These are phyloP conservation scores for Albugo laibachii DNA, from an alignment of 352 stramenopile genomes.

Conservation along the genomic window DNA sequence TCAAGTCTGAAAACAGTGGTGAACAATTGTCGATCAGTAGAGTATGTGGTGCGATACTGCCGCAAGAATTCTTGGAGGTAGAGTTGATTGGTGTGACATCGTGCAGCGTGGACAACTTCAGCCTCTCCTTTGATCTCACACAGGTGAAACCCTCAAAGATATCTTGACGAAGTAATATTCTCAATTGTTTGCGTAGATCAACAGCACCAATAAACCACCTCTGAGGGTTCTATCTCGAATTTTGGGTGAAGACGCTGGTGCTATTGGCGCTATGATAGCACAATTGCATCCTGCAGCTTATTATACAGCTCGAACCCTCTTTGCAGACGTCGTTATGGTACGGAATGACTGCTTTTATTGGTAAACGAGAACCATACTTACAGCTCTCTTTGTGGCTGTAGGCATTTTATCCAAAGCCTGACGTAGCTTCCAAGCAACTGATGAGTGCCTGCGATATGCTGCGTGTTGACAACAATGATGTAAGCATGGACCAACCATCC, in stretches of 20 bases:
- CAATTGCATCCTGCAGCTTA: slow-evolving; percentile 55
- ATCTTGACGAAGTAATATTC: too few species aligned
- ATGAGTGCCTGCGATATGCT: slow-evolving; percentile 20
- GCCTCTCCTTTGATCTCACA: too few species aligned
- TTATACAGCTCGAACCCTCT: slow-evolving; percentile 26
- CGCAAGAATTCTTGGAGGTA: too few species aligned
- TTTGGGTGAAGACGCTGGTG: slow-evolving; percentile 48
- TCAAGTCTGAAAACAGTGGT: too few species aligned
- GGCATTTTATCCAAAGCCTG: slow-evolving; percentile 44
- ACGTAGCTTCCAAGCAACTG: slow-evolving; percentile 50
- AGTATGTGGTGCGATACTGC: too few species aligned
- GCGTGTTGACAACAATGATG: slow-evolving; percentile 22
- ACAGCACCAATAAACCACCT: too few species aligned
- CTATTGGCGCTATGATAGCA: slow-evolving; percentile 32
- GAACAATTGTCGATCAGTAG: too few species aligned
- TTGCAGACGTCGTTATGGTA: slow-evolving; percentile 32
- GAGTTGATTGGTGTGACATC: too few species aligned
- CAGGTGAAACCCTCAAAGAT: too few species aligned
- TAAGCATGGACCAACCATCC: slow-evolving; percentile 2
- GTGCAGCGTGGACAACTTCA: too few species aligned
- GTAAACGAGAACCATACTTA: neutral
- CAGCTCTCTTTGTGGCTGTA: slow-evolving; percentile 1
- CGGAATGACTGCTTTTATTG: neutral
- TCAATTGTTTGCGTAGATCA: too few species aligned
- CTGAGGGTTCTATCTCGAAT: slow-evolving; percentile 29